Conservation (phyloP, 495 filamentous ascomycete genomes). For the Penicillium bovifimosum region DNA sequence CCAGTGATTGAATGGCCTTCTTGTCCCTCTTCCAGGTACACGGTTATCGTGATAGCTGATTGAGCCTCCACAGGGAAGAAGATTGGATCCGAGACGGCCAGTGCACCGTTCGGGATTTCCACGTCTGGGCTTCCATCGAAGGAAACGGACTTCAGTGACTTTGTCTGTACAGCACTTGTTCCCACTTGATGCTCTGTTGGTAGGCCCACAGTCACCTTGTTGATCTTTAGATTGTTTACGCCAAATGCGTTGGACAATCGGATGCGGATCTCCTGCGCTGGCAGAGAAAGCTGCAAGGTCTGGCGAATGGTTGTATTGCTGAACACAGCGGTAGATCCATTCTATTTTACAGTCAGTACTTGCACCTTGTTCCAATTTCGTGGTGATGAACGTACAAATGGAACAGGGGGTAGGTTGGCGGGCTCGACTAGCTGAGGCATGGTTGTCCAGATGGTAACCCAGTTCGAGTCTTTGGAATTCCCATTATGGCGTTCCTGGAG, state of each 20-base stretch:
- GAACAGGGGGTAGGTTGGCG: conserved; percentile 53
- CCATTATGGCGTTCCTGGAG: background rate
- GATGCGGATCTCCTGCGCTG: conserved; percentile 49
- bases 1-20: conserved; percentile 51
- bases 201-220: conserved; percentile 51
- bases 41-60: conserved; percentile 49
- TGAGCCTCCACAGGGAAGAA: conserved; percentile 45
- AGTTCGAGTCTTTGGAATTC: conserved; percentile 31
- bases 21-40: conserved; percentile 57
- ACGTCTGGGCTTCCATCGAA: conserved; percentile 45
- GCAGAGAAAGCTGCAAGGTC: conserved; percentile 56
- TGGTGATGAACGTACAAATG: conserved; percentile 45
- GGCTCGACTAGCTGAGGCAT: conserved; percentile 64
- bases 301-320: conserved; percentile 60
- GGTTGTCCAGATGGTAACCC: conserved; percentile 61
- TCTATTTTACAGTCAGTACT: background rate
- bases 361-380: too few relatives aligned
- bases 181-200: conserved; percentile 48
- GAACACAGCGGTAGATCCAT: conserved; percentile 25
- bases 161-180: conserved; percentile 16
- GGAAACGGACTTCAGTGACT: conserved; percentile 42
- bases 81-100: conserved; percentile 60
- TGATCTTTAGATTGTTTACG: conserved; percentile 54
- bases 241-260: conserved; percentile 67
- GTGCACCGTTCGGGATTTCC: conserved; percentile 52